Conservation (phyloP, 176 grass and related monocot genomes). For the Tillandsia leiboldiana region DNA sequence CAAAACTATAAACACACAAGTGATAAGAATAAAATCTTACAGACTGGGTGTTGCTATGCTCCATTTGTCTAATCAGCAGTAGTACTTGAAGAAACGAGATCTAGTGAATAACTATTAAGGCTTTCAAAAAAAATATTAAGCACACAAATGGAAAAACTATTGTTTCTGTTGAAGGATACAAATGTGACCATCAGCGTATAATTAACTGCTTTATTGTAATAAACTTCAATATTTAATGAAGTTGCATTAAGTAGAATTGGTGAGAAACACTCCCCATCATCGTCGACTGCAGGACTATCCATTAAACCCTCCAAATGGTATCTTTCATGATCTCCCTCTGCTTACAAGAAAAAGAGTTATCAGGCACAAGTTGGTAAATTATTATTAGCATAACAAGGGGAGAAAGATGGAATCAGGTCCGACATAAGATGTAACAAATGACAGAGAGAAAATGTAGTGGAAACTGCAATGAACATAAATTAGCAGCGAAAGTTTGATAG, state of each 20-base stretch:
- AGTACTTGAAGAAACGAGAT: conserved; percentile 96
- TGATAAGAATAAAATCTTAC: conserved; percentile 45
- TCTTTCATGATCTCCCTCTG: conserved; percentile 76
- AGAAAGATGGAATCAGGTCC: conserved; percentile 3
- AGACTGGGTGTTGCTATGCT: conserved; percentile 96
- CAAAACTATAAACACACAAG: not conserved
- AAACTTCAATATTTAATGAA: conserved; percentile 91
- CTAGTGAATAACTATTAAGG: conserved; percentile 48
- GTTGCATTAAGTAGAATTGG: conserved; percentile 88
- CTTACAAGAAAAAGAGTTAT: conserved; percentile 13
- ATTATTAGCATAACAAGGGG: not conserved
- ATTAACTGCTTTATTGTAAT: conserved; percentile 99
- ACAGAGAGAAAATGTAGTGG: too few species aligned
- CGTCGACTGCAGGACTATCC: conserved; percentile 68
- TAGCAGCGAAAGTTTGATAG: too few species aligned
- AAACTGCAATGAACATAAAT: too few species aligned
- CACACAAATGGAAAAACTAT: conserved; percentile 23
- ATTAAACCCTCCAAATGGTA: conserved; percentile 88
- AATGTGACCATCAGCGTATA: conserved; percentile 99
- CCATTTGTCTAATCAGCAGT: conserved; percentile 95
- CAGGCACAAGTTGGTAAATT: not conserved
- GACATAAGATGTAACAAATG: too few species aligned
- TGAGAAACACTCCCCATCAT: conserved; percentile 82
- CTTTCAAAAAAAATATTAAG: conserved; percentile 4
- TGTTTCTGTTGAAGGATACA: conserved; percentile 60